Evolutionary conservation across 441 rosid species (phyloP).

Genomic region (Croton setiger): DNA sequence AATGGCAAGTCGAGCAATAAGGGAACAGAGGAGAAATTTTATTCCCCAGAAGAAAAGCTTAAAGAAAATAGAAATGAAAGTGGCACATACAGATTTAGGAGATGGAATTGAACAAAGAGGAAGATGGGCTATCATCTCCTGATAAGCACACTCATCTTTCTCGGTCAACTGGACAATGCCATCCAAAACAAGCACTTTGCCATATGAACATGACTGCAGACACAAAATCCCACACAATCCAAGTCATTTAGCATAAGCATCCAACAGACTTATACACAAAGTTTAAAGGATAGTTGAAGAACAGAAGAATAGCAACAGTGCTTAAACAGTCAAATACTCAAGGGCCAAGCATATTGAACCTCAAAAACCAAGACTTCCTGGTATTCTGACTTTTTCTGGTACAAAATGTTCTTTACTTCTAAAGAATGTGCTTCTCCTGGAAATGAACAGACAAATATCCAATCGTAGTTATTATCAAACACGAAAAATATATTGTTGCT

Average conservation of each 20-base stretch:
- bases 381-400: slow-evolving; percentile 70
- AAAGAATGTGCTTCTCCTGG: slow-evolving; percentile 94
- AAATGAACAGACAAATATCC: slow-evolving; percentile 20
- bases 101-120: slow-evolving; percentile 88
- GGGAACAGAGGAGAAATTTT: not conserved
- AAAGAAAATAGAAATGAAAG: not conserved
- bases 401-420: slow-evolving; percentile 68
- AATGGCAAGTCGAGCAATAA: not conserved
- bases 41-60: not conserved
- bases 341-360: slow-evolving; percentile 41
- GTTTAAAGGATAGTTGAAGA: not conserved
- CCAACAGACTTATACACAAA: not conserved
- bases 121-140: slow-evolving; percentile 98
- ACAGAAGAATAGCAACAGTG: not conserved
- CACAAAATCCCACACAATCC: slow-evolving; percentile 8
- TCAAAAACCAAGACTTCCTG: slow-evolving; percentile 92
- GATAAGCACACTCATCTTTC: slow-evolving; percentile 98
- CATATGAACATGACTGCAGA: slow-evolving; percentile 78
- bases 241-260: not conserved
- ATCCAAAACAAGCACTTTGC: slow-evolving; percentile 97
- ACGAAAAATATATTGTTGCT: not conserved
- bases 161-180: slow-evolving; percentile 94
- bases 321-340: slow-evolving; percentile 7
- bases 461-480: slow-evolving; percentile 5
- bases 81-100: slow-evolving; percentile 64